Evolutionary conservation across 2,329 filamentous ascomycete species (phyloP).

Genomic region (Parastagonospora nodorum): DNA sequence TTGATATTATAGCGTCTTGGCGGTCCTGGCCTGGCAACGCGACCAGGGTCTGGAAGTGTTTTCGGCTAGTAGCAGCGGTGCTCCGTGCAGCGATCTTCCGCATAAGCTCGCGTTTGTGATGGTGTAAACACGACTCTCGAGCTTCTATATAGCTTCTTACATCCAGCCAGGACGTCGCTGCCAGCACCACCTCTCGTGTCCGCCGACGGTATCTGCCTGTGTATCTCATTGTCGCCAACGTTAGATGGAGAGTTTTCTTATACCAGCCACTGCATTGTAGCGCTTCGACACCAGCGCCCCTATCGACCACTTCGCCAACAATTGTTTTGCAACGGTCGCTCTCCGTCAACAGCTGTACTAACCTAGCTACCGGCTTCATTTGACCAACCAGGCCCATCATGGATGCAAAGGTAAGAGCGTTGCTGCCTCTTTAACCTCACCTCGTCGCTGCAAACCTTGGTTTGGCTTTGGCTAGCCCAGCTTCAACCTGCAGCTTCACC

Average conservation of each 20-base stretch:
- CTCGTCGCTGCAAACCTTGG: slow-evolving; percentile 1
- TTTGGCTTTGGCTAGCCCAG: background rate
- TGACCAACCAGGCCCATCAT: slow-evolving; percentile 36
- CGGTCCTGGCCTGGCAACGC: background rate
- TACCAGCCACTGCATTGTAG: slow-evolving; percentile 43
- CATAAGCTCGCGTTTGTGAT: slow-evolving; percentile 7
- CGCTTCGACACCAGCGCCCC: slow-evolving; percentile 35
- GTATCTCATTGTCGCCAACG: slow-evolving; percentile 47
- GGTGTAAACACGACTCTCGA: slow-evolving; percentile 15
- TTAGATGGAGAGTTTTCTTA: slow-evolving; percentile 50
- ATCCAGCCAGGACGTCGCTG: slow-evolving; percentile 25
- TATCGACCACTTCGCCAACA: slow-evolving; percentile 24
- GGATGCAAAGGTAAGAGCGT: slow-evolving; percentile 51
- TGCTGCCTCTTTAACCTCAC: slow-evolving; percentile 7
- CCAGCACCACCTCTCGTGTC: slow-evolving; percentile 36
- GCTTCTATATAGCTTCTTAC: slow-evolving; percentile 33
- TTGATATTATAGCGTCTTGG: background rate
- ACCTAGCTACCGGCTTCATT: slow-evolving; percentile 22
- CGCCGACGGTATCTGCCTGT: slow-evolving; percentile 31
- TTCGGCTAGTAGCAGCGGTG: background rate
- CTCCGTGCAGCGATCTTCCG: slow-evolving; percentile 2
- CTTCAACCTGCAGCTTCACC: slow-evolving; percentile 10
- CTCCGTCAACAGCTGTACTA: slow-evolving; percentile 18
- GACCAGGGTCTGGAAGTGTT: background rate
- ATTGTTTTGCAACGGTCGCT: slow-evolving; percentile 24